Percentiles rank a stretch among this genome's conserved stretches.
phyloP scores from a whole-genome alignment of 257 asterid genomes.

The Solanum ossicruentum region DNA sequence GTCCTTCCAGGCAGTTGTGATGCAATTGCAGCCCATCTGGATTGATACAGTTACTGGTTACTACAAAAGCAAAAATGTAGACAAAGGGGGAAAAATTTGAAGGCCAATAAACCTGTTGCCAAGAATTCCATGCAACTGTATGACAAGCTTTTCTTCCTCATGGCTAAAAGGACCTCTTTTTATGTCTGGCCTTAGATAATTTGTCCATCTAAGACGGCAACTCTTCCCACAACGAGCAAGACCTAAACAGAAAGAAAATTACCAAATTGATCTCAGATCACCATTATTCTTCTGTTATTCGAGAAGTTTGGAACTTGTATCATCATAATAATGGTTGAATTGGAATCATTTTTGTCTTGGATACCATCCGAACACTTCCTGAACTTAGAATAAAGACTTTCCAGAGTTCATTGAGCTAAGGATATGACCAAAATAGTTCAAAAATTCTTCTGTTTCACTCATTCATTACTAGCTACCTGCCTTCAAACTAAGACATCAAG shows the following conservation, averaged over 20 bases:
- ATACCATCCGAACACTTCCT: background rate
- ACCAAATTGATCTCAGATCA: background rate
- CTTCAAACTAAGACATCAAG: background rate
- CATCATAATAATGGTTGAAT: background rate
- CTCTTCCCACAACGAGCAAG: constrained; percentile 95
- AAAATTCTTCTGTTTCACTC: background rate
- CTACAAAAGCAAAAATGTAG: background rate
- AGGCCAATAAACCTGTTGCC: constrained; percentile 53
- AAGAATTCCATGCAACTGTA: constrained; percentile 80
- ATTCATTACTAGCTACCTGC: background rate
- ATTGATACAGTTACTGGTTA: no score
- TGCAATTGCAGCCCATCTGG: constrained; percentile 93
- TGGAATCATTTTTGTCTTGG: background rate
- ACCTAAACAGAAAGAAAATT: constrained; percentile 18
- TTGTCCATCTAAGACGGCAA: constrained; percentile 82
- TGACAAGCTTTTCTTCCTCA: constrained; percentile 79
- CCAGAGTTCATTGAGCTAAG: background rate
- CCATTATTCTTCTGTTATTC: background rate
- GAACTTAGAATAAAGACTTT: background rate
- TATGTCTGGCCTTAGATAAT: constrained; percentile 90
- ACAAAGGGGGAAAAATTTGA: background rate
- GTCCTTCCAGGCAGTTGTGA: constrained; percentile 84
- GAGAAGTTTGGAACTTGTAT: background rate
- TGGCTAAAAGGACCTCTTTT: constrained; percentile 73
- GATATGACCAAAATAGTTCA: background rate